phyloP scores from a whole-genome alignment of 2,329 filamentous ascomycete species.

The Paradendryphiella salina region DNA sequence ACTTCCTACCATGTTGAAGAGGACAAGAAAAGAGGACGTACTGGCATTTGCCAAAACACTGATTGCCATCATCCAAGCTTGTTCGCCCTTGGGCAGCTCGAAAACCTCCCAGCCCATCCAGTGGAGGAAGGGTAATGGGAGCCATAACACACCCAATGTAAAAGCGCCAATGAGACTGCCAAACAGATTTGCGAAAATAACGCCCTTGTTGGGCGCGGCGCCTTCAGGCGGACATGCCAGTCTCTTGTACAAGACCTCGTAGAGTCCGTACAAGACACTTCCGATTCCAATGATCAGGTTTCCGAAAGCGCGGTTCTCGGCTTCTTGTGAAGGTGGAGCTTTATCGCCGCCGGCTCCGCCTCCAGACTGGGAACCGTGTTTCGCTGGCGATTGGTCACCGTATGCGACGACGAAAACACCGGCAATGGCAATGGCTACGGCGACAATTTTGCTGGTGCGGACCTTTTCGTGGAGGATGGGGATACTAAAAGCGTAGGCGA shows the following conservation, averaged over 20 bases:
- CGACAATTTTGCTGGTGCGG: conserved; percentile 79
- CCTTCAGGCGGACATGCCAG: conserved; percentile 92
- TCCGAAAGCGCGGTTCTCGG: conserved; percentile 72
- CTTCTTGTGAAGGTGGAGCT: conserved; percentile 54
- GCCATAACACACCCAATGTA: conserved; percentile 85
- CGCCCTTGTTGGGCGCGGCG: conserved; percentile 79
- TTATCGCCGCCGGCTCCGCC: conserved; percentile 58
- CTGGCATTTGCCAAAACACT: conserved; percentile 84
- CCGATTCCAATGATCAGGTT: conserved; percentile 92
- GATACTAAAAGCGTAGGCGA: conserved; percentile 95
- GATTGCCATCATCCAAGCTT: conserved; percentile 77
- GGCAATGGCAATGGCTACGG: conserved; percentile 81
- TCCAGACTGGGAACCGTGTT: conserved; percentile 60
- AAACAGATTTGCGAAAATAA: conserved; percentile 93
- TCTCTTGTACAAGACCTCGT: conserved; percentile 95
- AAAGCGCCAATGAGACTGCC: conserved; percentile 85
- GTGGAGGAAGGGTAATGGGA: conserved; percentile 85
- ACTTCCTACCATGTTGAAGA: neutral
- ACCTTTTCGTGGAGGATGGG: conserved; percentile 84
- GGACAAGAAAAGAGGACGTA: conserved; percentile 45
- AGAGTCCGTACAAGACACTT: conserved; percentile 91
- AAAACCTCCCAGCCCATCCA: conserved; percentile 78
- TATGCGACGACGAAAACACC: conserved; percentile 96
- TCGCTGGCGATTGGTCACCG: conserved; percentile 66
- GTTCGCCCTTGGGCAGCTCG: conserved; percentile 74